Evolutionary conservation across 805 yeast genomes (phyloP).

Genomic region (Cyberlindnera euphorbiiphila): DNA sequence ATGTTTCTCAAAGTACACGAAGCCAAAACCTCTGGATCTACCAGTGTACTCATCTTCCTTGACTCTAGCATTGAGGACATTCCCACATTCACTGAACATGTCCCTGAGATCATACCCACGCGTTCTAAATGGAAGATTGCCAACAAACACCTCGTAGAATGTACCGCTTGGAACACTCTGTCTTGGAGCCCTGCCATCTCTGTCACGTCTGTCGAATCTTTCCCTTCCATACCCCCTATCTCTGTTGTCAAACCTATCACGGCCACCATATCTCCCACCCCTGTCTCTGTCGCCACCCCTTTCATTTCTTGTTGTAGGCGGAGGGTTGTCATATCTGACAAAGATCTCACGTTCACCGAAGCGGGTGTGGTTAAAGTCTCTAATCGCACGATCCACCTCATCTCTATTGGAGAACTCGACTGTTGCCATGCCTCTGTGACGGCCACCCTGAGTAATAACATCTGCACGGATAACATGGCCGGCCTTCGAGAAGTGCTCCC

Average conservation of each 20-base stretch:
- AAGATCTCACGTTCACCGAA: constrained; percentile 75
- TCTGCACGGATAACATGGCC: constrained; percentile 79
- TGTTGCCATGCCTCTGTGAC: constrained; percentile 86
- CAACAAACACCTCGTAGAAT: constrained; percentile 61
- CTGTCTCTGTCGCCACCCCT: constrained; percentile 11
- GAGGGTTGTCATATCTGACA: constrained; percentile 89
- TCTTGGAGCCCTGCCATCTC: constrained; percentile 4
- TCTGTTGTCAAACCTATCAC: constrained; percentile 11
- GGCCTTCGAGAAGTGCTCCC: constrained; percentile 52
- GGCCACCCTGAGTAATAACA: constrained; percentile 72
- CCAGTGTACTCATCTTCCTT: constrained; percentile 56
- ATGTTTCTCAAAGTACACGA: constrained; percentile 61
- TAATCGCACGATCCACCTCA: constrained; percentile 70
- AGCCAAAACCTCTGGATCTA: constrained; percentile 82
- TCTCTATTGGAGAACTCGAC: constrained; percentile 70
- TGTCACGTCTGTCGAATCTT: constrained; percentile 13
- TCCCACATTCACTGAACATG: constrained; percentile 72
- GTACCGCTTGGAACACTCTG: constrained; percentile 15
- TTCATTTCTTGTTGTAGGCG: constrained; percentile 41
- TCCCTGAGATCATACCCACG: constrained; percentile 87
- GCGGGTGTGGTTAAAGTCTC: constrained; percentile 58
- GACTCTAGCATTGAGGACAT: constrained; percentile 79
- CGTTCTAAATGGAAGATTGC: constrained; percentile 77
- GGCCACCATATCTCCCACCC: constrained; percentile 9
- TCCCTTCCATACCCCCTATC: constrained; percentile 14